Percentiles rank a stretch among this genome's conserved stretches.
phyloP scores from a whole-genome alignment of 2,329 filamentous ascomycete genomes.

The Aspergillus latus region DNA sequence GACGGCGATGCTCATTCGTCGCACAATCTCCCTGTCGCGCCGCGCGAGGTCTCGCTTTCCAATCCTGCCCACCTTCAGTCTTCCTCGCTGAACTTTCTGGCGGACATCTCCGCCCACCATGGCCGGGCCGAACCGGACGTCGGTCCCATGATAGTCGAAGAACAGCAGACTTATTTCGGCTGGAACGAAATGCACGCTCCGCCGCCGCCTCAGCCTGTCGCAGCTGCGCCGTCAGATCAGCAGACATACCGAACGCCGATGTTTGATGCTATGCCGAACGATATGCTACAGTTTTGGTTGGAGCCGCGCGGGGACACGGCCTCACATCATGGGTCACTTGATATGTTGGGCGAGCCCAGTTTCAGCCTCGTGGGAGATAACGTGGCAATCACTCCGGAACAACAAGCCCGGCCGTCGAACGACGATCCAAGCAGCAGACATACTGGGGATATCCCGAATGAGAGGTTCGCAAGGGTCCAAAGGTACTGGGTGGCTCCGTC shows the following conservation, averaged over 20 bases:
- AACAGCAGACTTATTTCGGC: conserved; percentile 32
- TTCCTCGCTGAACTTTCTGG: conserved; percentile 44
- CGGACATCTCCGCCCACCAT: conserved; percentile 37
- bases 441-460: conserved; percentile 37
- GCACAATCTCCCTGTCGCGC: conserved; percentile 21
- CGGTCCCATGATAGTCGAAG: conserved; percentile 30
- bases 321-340: conserved; percentile 32
- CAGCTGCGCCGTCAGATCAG: conserved; percentile 16
- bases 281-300: conserved; percentile 39
- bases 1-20: conserved; percentile 16
- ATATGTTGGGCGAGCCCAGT: conserved; percentile 28
- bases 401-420: conserved; percentile 24
- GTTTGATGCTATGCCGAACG: conserved; percentile 31
- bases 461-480: conserved; percentile 45
- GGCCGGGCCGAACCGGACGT: conserved; percentile 30
- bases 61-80: conserved; percentile 30
- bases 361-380: conserved; percentile 27
- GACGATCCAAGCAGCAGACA: conserved; percentile 25
- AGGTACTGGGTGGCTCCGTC: conserved; percentile 44
- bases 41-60: conserved; percentile 30
- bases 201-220: not conserved
- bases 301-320: conserved; percentile 33
- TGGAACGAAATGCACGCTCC: conserved; percentile 31
- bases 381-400: conserved; percentile 22
- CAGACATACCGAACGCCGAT: conserved; percentile 23